Evolutionary conservation across 805 yeast genomes (phyloP).

Genomic region (Wickerhamomyces queroliae): DNA sequence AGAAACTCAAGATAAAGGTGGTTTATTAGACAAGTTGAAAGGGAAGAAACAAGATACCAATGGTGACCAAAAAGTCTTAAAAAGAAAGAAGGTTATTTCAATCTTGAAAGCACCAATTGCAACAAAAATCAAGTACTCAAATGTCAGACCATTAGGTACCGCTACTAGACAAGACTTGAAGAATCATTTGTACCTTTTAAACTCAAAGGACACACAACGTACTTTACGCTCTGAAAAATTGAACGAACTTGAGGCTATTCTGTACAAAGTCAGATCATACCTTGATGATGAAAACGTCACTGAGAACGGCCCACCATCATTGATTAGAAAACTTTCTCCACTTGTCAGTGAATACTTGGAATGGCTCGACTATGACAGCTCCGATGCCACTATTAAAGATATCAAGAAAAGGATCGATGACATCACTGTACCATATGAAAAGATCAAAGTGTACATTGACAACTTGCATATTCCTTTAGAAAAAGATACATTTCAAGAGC

Average conservation of each 20-base stretch:
- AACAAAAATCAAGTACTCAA: slow-evolving; percentile 27
- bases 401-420: slow-evolving; percentile 27
- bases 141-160: slow-evolving; percentile 43
- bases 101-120: slow-evolving; percentile 2
- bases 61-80: slow-evolving; percentile 17
- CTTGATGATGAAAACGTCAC: slow-evolving; percentile 47
- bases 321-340: slow-evolving; percentile 29
- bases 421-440: slow-evolving; percentile 22
- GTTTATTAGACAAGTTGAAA: slow-evolving; percentile 12
- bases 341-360: slow-evolving; percentile 49
- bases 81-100: slow-evolving; percentile 8
- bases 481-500: slow-evolving; percentile 33
- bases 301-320: slow-evolving; percentile 33
- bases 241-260: slow-evolving; percentile 66
- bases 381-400: slow-evolving; percentile 35
- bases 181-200: slow-evolving; percentile 45
- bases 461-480: slow-evolving; percentile 44
- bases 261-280: slow-evolving; percentile 61
- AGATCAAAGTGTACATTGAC: slow-evolving; percentile 32
- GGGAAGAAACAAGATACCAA: slow-evolving; percentile 14
- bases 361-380: slow-evolving; percentile 77
- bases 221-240: slow-evolving; percentile 48
- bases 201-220: slow-evolving; percentile 49
- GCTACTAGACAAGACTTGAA: slow-evolving; percentile 40
- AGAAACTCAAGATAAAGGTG: slow-evolving; percentile 7